Percentiles rank a stretch among this genome's conserved stretches.
phyloP scores from a whole-genome alignment of 768 basidiomycete species.

The Tubosaeta sp. region DNA sequence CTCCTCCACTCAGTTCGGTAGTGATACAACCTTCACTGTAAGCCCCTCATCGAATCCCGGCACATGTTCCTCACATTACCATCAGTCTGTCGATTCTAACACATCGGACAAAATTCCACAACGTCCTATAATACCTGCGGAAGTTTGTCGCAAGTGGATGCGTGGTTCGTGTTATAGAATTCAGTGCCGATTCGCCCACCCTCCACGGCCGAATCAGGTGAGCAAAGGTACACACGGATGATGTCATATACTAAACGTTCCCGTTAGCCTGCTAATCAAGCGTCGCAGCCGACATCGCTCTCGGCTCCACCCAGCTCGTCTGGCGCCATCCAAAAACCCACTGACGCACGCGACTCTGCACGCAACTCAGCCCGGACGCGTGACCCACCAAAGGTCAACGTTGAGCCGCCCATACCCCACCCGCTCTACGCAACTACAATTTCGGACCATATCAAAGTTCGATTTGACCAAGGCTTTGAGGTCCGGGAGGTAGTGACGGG shows the following conservation, averaged over 20 bases:
- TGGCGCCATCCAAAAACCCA: neutral
- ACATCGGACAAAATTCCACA: conserved; percentile 1
- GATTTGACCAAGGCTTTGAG: conserved; percentile 56
- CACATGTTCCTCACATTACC: neutral
- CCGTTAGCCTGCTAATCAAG: neutral
- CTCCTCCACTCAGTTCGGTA: conserved; percentile 5
- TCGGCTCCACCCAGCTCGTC: neutral
- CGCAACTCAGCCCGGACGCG: neutral
- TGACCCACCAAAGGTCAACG: neutral
- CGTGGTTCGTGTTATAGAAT: rapidly evolving
- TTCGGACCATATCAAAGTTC: conserved; percentile 53
- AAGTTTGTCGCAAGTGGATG: conserved; percentile 8
- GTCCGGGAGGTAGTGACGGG: conserved; percentile 56
- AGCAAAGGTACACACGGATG: neutral
- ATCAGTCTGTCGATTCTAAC: conserved; percentile 17
- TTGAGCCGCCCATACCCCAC: conserved; percentile 14
- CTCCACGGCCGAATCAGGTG: conserved; percentile 7
- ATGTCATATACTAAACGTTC: neutral
- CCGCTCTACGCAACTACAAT: conserved; percentile 32
- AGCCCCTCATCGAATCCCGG: neutral
- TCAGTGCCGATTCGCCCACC: conserved; percentile 13
- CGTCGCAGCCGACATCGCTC: neutral
- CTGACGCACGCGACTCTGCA: neutral
- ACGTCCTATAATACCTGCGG: rapidly evolving
- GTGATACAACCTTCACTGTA: conserved; percentile 23